phyloP scores from a whole-genome alignment of 1,284 basidiomycete genomes.

The Apiotrichum sp. region DNA sequence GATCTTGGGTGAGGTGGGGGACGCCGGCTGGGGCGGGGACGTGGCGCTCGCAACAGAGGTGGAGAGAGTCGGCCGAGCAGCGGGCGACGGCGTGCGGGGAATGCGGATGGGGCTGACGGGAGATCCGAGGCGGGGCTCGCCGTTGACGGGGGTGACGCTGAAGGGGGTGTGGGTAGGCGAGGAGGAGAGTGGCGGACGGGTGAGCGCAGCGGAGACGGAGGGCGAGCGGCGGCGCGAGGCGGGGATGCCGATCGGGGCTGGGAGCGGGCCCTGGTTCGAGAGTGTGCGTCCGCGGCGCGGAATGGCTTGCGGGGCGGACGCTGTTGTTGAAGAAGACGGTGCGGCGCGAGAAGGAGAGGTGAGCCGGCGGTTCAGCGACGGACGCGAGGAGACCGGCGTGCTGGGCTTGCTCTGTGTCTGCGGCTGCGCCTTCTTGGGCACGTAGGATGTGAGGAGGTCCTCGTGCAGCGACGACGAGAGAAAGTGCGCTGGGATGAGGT shows the following conservation, averaged over 20 bases:
- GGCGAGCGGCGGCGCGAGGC: neutral
- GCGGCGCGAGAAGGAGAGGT: neutral
- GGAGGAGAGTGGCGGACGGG: neutral
- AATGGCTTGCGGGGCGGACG: no score
- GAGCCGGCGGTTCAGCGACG: neutral
- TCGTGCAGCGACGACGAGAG: neutral
- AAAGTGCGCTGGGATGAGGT: neutral
- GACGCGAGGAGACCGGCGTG: neutral
- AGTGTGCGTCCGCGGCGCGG: no score
- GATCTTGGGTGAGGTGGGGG: neutral
- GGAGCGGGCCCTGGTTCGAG: neutral
- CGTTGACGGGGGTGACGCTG: constrained; percentile 1
- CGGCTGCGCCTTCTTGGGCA: neutral
- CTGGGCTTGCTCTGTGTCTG: neutral
- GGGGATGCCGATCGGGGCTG: constrained; percentile 7
- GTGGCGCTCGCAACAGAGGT: neutral
- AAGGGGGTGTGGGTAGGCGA: constrained; percentile 2
- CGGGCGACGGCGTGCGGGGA: constrained; percentile 5
- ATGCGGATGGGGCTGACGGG: neutral
- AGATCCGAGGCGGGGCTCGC: neutral
- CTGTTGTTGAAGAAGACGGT: neutral
- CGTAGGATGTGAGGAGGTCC: neutral
- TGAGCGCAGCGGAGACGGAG: neutral
- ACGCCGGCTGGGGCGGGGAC: no score
- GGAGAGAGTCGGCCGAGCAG: neutral